Percentiles rank a stretch among this genome's conserved stretches.
phyloP scores from a whole-genome alignment of 1,284 basidiomycete genomes.

The Rhodotorula sp. region DNA sequence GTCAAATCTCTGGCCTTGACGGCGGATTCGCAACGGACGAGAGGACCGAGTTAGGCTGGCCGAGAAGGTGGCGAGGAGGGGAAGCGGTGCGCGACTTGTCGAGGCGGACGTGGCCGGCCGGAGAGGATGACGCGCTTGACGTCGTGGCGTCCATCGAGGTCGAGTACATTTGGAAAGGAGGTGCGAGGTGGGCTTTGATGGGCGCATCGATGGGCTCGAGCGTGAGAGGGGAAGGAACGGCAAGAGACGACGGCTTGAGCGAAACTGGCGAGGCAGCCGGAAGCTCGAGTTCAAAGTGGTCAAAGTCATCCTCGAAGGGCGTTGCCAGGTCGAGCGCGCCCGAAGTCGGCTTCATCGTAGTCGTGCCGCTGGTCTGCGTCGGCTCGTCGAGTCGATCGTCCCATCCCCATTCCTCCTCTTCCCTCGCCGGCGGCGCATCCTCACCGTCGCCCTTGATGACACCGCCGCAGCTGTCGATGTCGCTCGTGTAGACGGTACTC shows the following conservation, averaged over 20 bases:
- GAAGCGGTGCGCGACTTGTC: neutral
- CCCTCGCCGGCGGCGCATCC: neutral
- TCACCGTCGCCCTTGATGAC: neutral
- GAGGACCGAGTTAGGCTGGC: neutral
- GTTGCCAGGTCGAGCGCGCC: neutral
- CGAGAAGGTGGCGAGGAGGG: neutral
- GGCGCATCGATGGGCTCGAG: conserved; percentile 9
- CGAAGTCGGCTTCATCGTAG: neutral
- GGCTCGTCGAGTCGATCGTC: conserved; percentile 3
- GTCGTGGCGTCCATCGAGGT: neutral
- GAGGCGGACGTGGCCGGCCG: neutral
- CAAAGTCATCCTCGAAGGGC: conserved; percentile 31
- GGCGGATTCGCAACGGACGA: neutral
- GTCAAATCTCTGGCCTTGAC: neutral
- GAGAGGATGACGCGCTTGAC: neutral
- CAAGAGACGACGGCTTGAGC: neutral
- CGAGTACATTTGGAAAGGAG: neutral
- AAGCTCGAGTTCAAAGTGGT: conserved; percentile 16
- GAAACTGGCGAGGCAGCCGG: neutral
- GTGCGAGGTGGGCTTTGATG: conserved; percentile 2
- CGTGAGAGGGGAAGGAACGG: conserved; percentile 8
- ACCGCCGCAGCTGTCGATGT: conserved; percentile 9
- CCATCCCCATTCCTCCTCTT: conserved; percentile 28
- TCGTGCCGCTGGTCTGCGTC: neutral
- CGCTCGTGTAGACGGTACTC: conserved; percentile 31